Evolutionary conservation across 768 basidiomycete species (phyloP), one percentile per base, ranked within the genome.

Genomic region (Suillus tomentosus): DNA sequence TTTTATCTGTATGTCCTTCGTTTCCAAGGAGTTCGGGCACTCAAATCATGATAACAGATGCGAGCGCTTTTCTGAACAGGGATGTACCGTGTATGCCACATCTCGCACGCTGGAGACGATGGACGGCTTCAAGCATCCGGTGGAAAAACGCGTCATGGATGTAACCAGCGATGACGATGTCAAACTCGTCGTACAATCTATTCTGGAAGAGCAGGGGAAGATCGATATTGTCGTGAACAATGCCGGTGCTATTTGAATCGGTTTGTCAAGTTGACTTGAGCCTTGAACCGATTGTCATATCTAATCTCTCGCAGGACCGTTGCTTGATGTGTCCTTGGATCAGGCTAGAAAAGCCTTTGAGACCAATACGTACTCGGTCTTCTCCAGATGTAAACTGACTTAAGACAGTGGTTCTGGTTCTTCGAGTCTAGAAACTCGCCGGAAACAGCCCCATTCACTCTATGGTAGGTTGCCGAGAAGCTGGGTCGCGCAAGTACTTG

Each of bases 171-270:
- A 88, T 34, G 85, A 85, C 43, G 79, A 83, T n/a, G 84, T 90
- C 7, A 71, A 80, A 31, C 70, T 70, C 9, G 84, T 80, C 0
- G 77, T 92, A 13, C 69, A 82, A 36, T 73, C 80, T 2, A 81
- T 93, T 64, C 74, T 87, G 11, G 76, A 78, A 0, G 79, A 78
- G 34, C 82, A 87, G 56, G 90, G 90, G 0, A 80, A 72, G 62
- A 86, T 94, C 42, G 91, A 94, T 63, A 77, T 94, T 0, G 74
- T 93, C 1, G 89, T 93, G 47, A 93, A 93, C 70, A 93, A 93
- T 65, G 92, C 91, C 3, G 90, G 88, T 22, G 72, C 76, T 2
- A 61, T 77, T 5, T 69, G 72, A 15, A 74, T 84, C 67, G 85
- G 87, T 85, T 65, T 43, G 79, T 54, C 66, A 13, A 19, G 2